Evolutionary conservation across 2,329 filamentous ascomycete species (phyloP).

Genomic region (Trichoderma koningii): DNA sequence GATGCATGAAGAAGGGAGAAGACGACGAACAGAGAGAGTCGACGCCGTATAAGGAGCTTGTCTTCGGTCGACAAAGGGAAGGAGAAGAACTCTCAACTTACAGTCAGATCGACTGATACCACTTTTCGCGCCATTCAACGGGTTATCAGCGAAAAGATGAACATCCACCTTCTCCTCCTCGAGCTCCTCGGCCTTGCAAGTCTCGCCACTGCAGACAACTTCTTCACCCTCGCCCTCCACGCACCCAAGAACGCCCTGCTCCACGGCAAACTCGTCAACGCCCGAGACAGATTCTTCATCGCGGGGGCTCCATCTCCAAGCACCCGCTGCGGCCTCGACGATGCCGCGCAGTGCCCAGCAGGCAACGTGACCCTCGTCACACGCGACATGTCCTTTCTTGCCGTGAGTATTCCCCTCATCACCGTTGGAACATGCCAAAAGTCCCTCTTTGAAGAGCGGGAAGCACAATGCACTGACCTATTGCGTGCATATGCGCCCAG

Average conservation of each 20-base stretch:
- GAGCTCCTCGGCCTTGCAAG: slow-evolving; percentile 7
- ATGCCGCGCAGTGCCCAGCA: slow-evolving; percentile 33
- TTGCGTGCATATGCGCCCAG: slow-evolving; percentile 29
- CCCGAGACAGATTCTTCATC: slow-evolving; percentile 34
- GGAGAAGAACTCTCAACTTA: too few relatives aligned
- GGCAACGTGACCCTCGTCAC: slow-evolving; percentile 36
- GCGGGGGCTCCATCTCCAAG: slow-evolving; percentile 35
- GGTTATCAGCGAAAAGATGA: background rate
- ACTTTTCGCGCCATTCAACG: background rate
- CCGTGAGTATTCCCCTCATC: slow-evolving; percentile 28
- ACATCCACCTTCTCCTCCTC: background rate
- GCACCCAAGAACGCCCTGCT: slow-evolving; percentile 32
- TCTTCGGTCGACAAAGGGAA: background rate
- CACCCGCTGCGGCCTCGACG: slow-evolving; percentile 34
- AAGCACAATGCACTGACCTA: background rate
- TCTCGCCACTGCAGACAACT: slow-evolving; percentile 25
- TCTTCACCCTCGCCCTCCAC: slow-evolving; percentile 36
- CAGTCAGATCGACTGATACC: too few relatives aligned
- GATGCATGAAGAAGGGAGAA: background rate
- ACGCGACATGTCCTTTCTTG: slow-evolving; percentile 36
- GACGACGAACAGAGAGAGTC: background rate
- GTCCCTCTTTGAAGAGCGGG: too few relatives aligned
- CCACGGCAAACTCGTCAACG: slow-evolving; percentile 36
- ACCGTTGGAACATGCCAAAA: background rate
- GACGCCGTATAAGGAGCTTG: background rate